phyloP scores from a whole-genome alignment of 2,329 filamentous ascomycete species.

The Epichloe sibirici region DNA sequence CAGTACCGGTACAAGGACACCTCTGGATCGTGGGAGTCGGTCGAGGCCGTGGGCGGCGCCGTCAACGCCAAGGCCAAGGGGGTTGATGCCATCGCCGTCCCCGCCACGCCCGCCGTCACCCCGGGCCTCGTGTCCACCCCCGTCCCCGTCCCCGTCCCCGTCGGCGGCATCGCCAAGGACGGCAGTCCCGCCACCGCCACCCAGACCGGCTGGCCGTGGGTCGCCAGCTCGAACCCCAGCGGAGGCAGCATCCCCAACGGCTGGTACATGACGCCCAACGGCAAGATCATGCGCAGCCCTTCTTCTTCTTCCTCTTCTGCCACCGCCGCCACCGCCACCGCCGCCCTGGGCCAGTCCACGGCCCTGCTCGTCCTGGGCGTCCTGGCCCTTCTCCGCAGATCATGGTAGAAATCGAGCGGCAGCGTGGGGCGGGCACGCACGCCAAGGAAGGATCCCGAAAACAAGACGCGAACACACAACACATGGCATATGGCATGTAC shows the following conservation, averaged over 20 bases:
- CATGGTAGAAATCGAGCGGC: background rate
- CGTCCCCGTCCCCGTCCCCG: conserved; percentile 60
- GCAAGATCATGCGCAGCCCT: conserved; percentile 62
- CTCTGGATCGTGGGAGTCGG: conserved; percentile 69
- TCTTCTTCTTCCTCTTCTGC: conserved; percentile 25
- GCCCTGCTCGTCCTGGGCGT: conserved; percentile 15
- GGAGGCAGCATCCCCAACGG: conserved; percentile 56
- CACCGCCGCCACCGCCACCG: conserved; percentile 6
- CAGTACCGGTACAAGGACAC: conserved; percentile 73
- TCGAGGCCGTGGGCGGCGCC: conserved; percentile 64
- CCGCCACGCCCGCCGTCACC: conserved; percentile 51
- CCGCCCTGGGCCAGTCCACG: conserved; percentile 2
- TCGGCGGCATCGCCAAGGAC: conserved; percentile 52
- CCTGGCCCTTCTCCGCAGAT: conserved; percentile 10
- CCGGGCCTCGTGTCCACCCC: conserved; percentile 49
- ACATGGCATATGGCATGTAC: no score
- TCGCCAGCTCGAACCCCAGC: conserved; percentile 39
- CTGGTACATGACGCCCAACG: conserved; percentile 67
- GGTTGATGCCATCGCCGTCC: conserved; percentile 40
- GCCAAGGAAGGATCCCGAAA: background rate
- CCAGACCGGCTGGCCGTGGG: conserved; percentile 58
- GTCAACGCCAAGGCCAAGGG: conserved; percentile 54
- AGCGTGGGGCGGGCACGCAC: background rate
- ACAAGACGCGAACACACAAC: background rate
- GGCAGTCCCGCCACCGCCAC: conserved; percentile 38